A percentile compares a stretch with the other conserved stretches of the same genome.
These are phyloP conservation scores for Annulohypoxylon moriforme DNA, from an alignment of 495 filamentous ascomycete species.

Conservation along the genomic window DNA sequence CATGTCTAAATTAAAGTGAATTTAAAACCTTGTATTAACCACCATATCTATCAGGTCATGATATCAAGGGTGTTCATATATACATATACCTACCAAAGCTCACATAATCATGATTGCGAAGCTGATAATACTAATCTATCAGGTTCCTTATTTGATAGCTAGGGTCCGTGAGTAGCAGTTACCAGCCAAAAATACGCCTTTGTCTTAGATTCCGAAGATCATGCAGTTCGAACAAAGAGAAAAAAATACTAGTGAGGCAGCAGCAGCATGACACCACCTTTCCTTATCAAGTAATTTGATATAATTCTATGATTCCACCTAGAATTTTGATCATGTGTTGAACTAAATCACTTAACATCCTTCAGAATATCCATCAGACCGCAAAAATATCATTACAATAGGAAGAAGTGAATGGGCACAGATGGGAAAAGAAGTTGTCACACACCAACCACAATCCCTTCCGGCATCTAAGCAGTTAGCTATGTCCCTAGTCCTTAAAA, in stretches of 20 bases:
- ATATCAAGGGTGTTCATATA: too few species aligned
- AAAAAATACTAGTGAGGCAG: too few species aligned
- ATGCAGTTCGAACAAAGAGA: background rate
- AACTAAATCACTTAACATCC: background rate
- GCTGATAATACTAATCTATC: too few species aligned
- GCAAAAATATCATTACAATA: background rate
- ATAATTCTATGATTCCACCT: background rate
- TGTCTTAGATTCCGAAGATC: background rate
- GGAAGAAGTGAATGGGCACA: background rate
- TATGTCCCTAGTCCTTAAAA: background rate
- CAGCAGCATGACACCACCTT: too few species aligned
- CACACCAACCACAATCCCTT: background rate
- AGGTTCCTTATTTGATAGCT: too few species aligned
- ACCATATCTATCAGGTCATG: too few species aligned
- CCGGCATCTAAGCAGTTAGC: background rate
- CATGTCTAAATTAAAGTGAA: too few species aligned
- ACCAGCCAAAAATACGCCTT: background rate
- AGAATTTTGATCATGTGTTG: background rate
- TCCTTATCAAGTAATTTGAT: background rate
- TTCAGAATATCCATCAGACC: background rate
- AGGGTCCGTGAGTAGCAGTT: background rate
- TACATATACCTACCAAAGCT: too few species aligned
- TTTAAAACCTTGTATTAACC: too few species aligned
- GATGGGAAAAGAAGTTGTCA: background rate
- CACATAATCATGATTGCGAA: too few species aligned